Evolutionary conservation across 768 basidiomycete genomes (phyloP).

Genomic region (Hygrocybe coccinea): DNA sequence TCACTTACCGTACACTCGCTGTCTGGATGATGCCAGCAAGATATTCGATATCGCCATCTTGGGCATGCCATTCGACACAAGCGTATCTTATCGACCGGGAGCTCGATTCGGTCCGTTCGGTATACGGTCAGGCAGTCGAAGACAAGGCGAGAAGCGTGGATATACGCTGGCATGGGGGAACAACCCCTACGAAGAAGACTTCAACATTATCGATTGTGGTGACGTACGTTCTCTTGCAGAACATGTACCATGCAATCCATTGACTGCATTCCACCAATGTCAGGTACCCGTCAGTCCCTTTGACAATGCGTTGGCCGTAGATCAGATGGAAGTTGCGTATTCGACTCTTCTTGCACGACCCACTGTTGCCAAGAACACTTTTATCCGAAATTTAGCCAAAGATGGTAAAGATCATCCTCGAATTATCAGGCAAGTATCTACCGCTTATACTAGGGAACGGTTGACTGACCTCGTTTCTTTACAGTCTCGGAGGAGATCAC

Average conservation of each 20-base stretch:
- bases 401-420: conserved; percentile 68
- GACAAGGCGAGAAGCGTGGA: conserved; percentile 52
- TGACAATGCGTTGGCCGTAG: conserved; percentile 77
- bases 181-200: conserved; percentile 57
- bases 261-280: not conserved
- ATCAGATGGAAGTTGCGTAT: conserved; percentile 86
- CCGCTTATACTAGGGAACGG: not conserved
- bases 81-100: conserved; percentile 53
- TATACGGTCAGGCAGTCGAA: conserved; percentile 73
- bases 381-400: conserved; percentile 38
- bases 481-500: conserved; percentile 81
- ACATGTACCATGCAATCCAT: not conserved
- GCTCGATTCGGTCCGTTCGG: conserved; percentile 86
- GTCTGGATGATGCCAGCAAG: conserved; percentile 53
- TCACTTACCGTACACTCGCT: conserved; percentile 69
- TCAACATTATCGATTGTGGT: conserved; percentile 74
- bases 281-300: conserved; percentile 76
- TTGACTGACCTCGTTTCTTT: not conserved
- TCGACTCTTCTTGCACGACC: conserved; percentile 63
- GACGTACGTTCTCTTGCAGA: conserved; percentile 49
- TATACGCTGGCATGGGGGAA: conserved; percentile 70
- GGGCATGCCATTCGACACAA: conserved; percentile 78
- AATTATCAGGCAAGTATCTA: conserved; percentile 52
- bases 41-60: conserved; percentile 74
- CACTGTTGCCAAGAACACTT: conserved; percentile 30